Evolutionary conservation across 2,329 filamentous ascomycete genomes (phyloP).

Genomic region (Calonectria pauciramosa): DNA sequence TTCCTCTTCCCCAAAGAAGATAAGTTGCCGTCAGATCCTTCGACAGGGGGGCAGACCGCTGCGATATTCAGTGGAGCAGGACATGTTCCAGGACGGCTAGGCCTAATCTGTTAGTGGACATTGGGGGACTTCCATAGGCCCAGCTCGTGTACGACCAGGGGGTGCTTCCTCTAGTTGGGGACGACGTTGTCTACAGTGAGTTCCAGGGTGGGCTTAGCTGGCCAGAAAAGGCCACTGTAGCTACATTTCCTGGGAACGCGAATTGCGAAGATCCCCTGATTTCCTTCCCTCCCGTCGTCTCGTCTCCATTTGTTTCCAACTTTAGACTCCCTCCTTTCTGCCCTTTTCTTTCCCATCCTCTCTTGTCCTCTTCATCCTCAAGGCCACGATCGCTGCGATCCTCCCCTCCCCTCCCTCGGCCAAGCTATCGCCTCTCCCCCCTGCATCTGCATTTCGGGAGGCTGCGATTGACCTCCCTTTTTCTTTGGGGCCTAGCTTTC

Average conservation of each 20-base stretch:
- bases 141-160: background rate
- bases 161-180: slow-evolving; percentile 4
- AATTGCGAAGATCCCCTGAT: slow-evolving; percentile 40
- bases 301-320: slow-evolving; percentile 14
- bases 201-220: slow-evolving; percentile 24
- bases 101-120: slow-evolving; percentile 3
- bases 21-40: slow-evolving; percentile 29
- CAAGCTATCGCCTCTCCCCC: slow-evolving; percentile 26
- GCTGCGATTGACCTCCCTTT: slow-evolving; percentile 34
- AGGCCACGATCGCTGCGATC: slow-evolving; percentile 24
- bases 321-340: slow-evolving; percentile 28
- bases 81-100: slow-evolving; percentile 11
- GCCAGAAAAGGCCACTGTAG: slow-evolving; percentile 54
- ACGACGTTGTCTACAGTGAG: slow-evolving; percentile 7
- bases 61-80: slow-evolving; percentile 11
- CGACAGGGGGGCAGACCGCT: slow-evolving; percentile 21
- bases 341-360: slow-evolving; percentile 35
- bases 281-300: slow-evolving; percentile 32
- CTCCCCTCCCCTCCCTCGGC: slow-evolving; percentile 8
- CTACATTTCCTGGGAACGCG: slow-evolving; percentile 50
- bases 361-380: slow-evolving; percentile 29
- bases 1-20: slow-evolving; percentile 9
- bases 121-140: slow-evolving; percentile 15
- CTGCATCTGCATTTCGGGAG: slow-evolving; percentile 32
- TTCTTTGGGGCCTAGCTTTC: slow-evolving; percentile 30